These are phyloP conservation scores for Apostasia shenzhenica DNA, from an alignment of 106 monocot species.

Conservation along the genomic window DNA sequence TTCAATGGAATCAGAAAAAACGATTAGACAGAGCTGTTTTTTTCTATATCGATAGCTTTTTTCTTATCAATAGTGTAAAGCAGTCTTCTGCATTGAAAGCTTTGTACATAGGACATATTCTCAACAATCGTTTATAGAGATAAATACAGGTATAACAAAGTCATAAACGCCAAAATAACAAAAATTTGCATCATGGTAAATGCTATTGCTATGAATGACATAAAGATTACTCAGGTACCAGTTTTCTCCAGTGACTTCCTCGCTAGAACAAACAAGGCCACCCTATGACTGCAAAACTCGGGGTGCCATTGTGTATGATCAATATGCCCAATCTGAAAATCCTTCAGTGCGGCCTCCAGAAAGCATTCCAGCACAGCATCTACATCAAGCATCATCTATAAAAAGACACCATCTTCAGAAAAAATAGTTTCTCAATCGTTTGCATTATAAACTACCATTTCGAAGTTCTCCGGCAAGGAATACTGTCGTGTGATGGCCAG, in stretches of 20 bases:
- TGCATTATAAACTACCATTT: slow-evolving; percentile 35
- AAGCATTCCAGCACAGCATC: slow-evolving; percentile 88
- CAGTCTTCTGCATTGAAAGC: too few relatives aligned
- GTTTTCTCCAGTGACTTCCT: slow-evolving; percentile 23
- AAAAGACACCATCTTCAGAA: not conserved
- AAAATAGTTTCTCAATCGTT: not conserved
- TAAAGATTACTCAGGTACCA: too few relatives aligned
- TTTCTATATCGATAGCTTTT: too few relatives aligned
- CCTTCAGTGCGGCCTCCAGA: slow-evolving; percentile 72
- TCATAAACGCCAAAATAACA: too few relatives aligned
- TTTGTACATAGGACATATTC: too few relatives aligned
- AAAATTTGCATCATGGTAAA: too few relatives aligned
- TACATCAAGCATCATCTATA: slow-evolving; percentile 6
- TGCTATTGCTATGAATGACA: too few relatives aligned
- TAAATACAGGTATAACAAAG: too few relatives aligned
- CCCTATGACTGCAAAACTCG: slow-evolving; percentile 63
- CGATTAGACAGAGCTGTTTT: too few relatives aligned
- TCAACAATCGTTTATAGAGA: too few relatives aligned
- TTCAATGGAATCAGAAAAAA: too few relatives aligned
- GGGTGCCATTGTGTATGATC: slow-evolving; percentile 93
- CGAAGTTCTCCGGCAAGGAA: slow-evolving; percentile 81
- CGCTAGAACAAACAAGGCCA: slow-evolving; percentile 66
- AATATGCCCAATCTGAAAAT: slow-evolving; percentile 65
- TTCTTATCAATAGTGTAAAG: too few relatives aligned
- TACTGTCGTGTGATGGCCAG: slow-evolving; percentile 59